Base-by-base conservation (phyloP, 805 yeast species). In the Candida suzukii region DNA sequence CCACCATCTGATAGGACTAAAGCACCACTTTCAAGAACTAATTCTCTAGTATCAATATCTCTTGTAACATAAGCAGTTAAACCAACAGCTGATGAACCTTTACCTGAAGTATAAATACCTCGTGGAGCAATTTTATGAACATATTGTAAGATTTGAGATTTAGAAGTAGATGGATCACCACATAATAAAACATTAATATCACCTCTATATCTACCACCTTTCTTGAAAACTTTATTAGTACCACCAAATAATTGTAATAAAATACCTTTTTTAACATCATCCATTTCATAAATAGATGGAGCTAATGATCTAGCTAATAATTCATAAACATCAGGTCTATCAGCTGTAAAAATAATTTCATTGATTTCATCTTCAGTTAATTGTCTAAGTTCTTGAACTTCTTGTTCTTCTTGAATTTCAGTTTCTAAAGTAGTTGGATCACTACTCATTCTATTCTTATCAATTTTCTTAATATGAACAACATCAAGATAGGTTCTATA, bases 1-100 rank as follows among this genome's bases (percentile, higher is more conserved):
- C 99, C 99, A 31, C 98, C 98, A 66, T 93, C 99, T 0, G 99
- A 99, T 39, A 93, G 70, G n/a, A 93, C 99, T 97, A 93, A 90
- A 9, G 99, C 99, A 64, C 99, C 99, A 45, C 99, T 99, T 73
- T 93, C 99, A 41, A 93, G 69, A 60, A 86, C 91, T 61, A 91
- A 93, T 53, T 93, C 99, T 48, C 96, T 70, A 0, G 96, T 85
- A 20, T 71, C 69, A 1, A 87, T 73, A 60, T 93, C 98, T 60
- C 96, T 75, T 66, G 91, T 99, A 17, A 93, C 98, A 16, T 95
- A 83, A 0, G 99, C 99, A 2, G 99, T 93, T 63, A 93, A 74
- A 79, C 99, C 99, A 2, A 98, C 99, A 2, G 99, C 99, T 11
- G 98, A 91, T 0, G 99, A 91, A 56, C 99, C 99, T 58, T 93